Evolutionary conservation across 371 early-diverging fungal species (phyloP), one percentile per base, ranked within the genome.

Genomic region (Capillidium heterosporum): DNA sequence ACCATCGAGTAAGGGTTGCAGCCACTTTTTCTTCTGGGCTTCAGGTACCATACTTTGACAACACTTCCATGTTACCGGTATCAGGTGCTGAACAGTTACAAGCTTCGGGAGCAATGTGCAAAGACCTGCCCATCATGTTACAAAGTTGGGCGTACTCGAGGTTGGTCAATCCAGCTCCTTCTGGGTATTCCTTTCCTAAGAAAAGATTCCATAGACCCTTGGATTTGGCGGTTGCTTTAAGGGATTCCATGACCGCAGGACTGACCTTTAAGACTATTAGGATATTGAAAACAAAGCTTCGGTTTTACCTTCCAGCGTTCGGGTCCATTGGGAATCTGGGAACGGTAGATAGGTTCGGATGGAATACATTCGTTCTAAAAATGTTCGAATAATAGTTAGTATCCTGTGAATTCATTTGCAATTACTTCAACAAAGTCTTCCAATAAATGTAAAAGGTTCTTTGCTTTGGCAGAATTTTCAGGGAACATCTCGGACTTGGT

Each of bases 21-120:
- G 77, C 85, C 89, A 94, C 58, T 73, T 65, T 53, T 71, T 60
- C 74, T 95, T 91, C 67, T 96, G 95, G 31, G 67, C 87, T 19
- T 69, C 69, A 2, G n/a, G 75, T 78, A 41, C 95, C 97, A 67
- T 91, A 96, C 71, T 92, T 91, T 50, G 89, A 89, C 58, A 96
- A 81, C 29, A 96, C 93, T 68, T 96, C 95, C 94, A 96, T 96
- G 76, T 96, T 96, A 53, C 97, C 97, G 3, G 95, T 94, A 62
- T 96, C 97, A 7, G 95, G 95, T n/a, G 95, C 93, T 39, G 81
- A 74, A 71, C 90, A 91, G 80, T 95, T 94, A 74, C 80, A 68
- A 32, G 85, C 85, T 71, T 92, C 91, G 44, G 91, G 87, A 7
- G 90, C 92, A 26, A 91, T 56, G 24, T 66, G 70, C 32, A 80